Conservation (phyloP, 2,329 filamentous ascomycete species). For the Monosporascus sp. region DNA sequence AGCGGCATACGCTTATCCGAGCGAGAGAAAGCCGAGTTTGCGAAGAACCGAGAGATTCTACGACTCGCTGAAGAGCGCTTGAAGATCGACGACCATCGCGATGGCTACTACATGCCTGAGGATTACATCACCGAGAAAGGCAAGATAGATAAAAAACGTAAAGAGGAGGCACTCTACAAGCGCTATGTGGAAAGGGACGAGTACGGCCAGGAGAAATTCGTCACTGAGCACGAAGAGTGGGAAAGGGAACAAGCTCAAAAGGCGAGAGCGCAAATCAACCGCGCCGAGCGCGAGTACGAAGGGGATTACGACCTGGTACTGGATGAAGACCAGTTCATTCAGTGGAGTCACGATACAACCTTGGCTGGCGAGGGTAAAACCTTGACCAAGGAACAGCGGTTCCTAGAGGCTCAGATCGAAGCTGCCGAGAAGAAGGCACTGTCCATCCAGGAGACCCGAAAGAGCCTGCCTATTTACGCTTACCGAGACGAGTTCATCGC, state of each 20-base stretch:
- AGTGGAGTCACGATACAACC: constrained; percentile 72
- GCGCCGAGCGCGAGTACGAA: constrained; percentile 68
- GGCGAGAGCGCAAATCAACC: constrained; percentile 78
- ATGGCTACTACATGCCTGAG: constrained; percentile 90
- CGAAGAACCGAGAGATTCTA: constrained; percentile 77
- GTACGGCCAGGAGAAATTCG: constrained; percentile 79
- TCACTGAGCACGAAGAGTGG: constrained; percentile 96
- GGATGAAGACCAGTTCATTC: constrained; percentile 82
- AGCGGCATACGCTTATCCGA: constrained; percentile 71
- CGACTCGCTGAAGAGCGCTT: constrained; percentile 78
- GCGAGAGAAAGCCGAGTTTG: constrained; percentile 80
- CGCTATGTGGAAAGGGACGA: constrained; percentile 85
- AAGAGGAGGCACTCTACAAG: constrained; percentile 85
- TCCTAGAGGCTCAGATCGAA: constrained; percentile 75
- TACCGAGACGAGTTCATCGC: constrained; percentile 81
- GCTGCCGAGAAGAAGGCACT: constrained; percentile 83
- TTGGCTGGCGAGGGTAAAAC: constrained; percentile 66
- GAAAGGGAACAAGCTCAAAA: constrained; percentile 84
- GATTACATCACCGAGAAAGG: constrained; percentile 94
- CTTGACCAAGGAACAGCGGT: constrained; percentile 72
- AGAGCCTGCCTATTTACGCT: constrained; percentile 82
- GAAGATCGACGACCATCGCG: constrained; percentile 82
- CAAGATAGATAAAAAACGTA: constrained; percentile 80
- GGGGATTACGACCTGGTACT: constrained; percentile 90
- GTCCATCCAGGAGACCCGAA: constrained; percentile 86